Conservation (phyloP, 2,329 filamentous ascomycete species). For the Mollisia scopiformis region DNA sequence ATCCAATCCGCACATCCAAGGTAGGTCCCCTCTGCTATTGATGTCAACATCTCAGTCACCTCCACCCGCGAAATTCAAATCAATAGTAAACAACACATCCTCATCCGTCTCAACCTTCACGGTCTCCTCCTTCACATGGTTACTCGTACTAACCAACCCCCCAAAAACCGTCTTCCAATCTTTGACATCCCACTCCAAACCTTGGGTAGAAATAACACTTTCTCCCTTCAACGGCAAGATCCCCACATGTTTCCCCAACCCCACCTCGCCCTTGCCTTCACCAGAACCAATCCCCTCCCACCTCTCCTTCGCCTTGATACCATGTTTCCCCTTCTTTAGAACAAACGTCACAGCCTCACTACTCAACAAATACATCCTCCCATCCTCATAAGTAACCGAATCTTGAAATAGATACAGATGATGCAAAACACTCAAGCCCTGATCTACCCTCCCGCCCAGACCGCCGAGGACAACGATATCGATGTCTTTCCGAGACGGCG, state of each 20-base stretch:
- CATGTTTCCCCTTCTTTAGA: conserved; percentile 58
- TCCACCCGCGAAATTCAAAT: conserved; percentile 38
- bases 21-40: not conserved
- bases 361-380: conserved; percentile 77
- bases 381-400: conserved; percentile 50
- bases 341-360: conserved; percentile 59
- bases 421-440: conserved; percentile 86
- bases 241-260: conserved; percentile 72
- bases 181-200: conserved; percentile 88
- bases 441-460: conserved; percentile 88
- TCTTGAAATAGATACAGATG: conserved; percentile 72
- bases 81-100: conserved; percentile 76
- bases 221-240: conserved; percentile 84
- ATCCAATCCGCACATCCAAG: not conserved
- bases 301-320: conserved; percentile 57
- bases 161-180: conserved; percentile 81
- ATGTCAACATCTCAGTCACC: not conserved
- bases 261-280: conserved; percentile 17
- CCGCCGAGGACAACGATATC: conserved; percentile 84
- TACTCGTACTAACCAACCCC: conserved; percentile 77
- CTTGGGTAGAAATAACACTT: conserved; percentile 75
- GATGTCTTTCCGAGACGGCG: conserved; percentile 33
- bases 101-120: conserved; percentile 65
- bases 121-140: conserved; percentile 66
- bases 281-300: conserved; percentile 5